These are phyloP conservation scores for Lathyrus oleraceus DNA, from an alignment of 306 rosid genomes.

Conservation along the genomic window DNA sequence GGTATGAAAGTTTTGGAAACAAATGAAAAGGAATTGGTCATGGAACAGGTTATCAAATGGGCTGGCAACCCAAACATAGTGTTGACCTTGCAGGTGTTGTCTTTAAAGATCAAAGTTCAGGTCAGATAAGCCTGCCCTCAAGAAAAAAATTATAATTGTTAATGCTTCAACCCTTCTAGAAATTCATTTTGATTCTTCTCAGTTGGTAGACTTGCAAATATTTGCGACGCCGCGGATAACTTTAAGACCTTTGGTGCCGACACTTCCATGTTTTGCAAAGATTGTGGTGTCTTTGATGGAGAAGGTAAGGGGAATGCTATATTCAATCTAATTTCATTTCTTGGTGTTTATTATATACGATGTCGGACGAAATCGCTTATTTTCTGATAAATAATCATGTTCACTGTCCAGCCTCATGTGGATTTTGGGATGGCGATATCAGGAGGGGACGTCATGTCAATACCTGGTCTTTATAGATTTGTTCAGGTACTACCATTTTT, in stretches of 20 bases:
- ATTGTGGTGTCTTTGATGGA: conserved; percentile 78
- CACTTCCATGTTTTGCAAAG: conserved; percentile 87
- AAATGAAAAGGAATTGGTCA: conserved; percentile 80
- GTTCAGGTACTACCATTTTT: conserved; percentile 71
- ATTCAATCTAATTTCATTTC: conserved; percentile 7
- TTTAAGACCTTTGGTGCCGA: conserved; percentile 87
- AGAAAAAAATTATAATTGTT: conserved; percentile 22
- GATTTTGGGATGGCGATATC: conserved; percentile 81
- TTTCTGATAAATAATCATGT: conserved; percentile 13
- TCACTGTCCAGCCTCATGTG: conserved; percentile 70
- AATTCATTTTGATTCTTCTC: conserved; percentile 49
- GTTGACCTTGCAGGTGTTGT: conserved; percentile 52
- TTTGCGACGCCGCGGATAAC: conserved; percentile 66
- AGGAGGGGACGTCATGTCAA: conserved; percentile 92
- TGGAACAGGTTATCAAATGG: conserved; percentile 85
- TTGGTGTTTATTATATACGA: conserved; percentile 10
- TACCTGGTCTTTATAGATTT: conserved; percentile 80
- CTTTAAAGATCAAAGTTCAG: conserved; percentile 67
- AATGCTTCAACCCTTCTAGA: conserved; percentile 30
- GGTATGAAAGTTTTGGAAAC: conserved; percentile 78
- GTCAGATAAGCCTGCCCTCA: conserved; percentile 47
- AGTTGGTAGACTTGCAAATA: conserved; percentile 83
- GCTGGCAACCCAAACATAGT: conserved; percentile 83
- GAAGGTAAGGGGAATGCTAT: conserved; percentile 54
- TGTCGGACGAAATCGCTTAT: conserved; percentile 13